Percentiles rank a stretch among this genome's conserved stretches.
Evolutionary conservation across 2,329 filamentous ascomycete genomes (phyloP).

Genomic region (Neofusicoccum sp.): DNA sequence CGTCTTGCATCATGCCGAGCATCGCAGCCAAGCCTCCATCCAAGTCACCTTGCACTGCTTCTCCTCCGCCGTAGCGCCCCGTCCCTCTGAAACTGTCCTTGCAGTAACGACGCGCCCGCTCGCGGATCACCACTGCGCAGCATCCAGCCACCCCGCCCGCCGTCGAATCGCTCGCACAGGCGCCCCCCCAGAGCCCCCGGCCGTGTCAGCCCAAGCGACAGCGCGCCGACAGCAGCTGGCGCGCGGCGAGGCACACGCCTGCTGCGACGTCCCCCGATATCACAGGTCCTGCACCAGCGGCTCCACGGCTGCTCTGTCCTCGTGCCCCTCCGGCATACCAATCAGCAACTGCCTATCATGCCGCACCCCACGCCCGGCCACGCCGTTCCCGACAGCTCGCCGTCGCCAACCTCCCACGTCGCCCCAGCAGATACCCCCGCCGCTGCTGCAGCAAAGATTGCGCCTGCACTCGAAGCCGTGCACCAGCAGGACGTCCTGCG

Average conservation of each 20-base stretch:
- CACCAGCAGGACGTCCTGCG: constrained; percentile 27
- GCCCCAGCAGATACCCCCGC: not conserved
- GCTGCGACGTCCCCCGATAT: not conserved
- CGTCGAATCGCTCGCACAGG: constrained; percentile 1
- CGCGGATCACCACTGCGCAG: not conserved
- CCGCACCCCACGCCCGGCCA: constrained; percentile 20
- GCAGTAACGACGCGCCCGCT: not conserved
- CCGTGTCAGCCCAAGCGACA: constrained; percentile 1
- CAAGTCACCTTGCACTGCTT: constrained; percentile 1
- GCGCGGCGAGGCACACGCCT: constrained; percentile 7
- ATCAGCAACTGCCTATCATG: constrained; percentile 16
- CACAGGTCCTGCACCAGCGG: constrained; percentile 5
- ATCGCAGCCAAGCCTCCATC: constrained; percentile 7
- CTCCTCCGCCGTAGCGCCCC: constrained; percentile 1
- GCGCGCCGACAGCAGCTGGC: not conserved
- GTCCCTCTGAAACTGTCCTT: not conserved
- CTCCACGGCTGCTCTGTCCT: constrained; percentile 9
- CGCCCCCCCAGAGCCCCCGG: not conserved
- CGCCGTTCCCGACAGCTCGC: not conserved
- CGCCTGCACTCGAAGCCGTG: constrained; percentile 26
- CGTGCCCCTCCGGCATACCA: constrained; percentile 4
- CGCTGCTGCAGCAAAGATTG: constrained; percentile 26
- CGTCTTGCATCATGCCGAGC: constrained; percentile 14
- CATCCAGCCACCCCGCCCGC: not conserved
- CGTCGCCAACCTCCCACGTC: constrained; percentile 23